Evolutionary conservation across 1,284 basidiomycete species (phyloP), one percentile per base, ranked within the genome.

Genomic region (Sphagnurus paluster): DNA sequence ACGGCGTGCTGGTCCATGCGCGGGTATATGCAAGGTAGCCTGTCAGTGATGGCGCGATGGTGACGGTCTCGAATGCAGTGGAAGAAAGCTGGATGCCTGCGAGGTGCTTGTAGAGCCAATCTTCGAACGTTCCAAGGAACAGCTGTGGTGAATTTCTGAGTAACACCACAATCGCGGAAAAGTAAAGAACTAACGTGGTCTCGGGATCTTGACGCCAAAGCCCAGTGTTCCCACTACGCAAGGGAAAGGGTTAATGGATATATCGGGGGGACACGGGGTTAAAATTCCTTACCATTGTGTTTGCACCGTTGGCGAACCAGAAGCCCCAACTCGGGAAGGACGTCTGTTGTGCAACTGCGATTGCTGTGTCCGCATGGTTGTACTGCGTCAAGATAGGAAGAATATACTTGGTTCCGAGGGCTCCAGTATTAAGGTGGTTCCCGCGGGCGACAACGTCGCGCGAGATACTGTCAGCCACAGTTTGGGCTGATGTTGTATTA

Each of bases 121-220:
- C 62, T 45, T 63, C 59, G 48, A 58, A 63, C 1, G 62, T 63
- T 30, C 62, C 62, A 13, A 63, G 56, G 58, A 63, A 63, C n/a
- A 56, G 55, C 60, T 63, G 29, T 17, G 3, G 3, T n/a, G n/a
- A n/a, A 24, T 38, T 9, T 5, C 21, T 52, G 4, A 36, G 28
- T 29, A 17, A 19, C 8, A 32, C 13, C 11, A 23, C 7, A 26
- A 25, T 30, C 14, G n/a, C 23, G 17, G n/a, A n/a, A n/a, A 2
- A 23, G 11, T 2, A 28, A 48, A 38, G 21, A 1, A 26, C 58
- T 20, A 52, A 63, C 62, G 49, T 63, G 62, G 29, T 63, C 60
- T 35, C 56, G 62, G 26, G 62, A 63, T 13, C 61, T 56, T 36
- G 61, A 56, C 16, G 48, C 54, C 23, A 63, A 30, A 8, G 53